phyloP scores from a whole-genome alignment of 78 protist species.

The Dictyostelium purpureum region DNA sequence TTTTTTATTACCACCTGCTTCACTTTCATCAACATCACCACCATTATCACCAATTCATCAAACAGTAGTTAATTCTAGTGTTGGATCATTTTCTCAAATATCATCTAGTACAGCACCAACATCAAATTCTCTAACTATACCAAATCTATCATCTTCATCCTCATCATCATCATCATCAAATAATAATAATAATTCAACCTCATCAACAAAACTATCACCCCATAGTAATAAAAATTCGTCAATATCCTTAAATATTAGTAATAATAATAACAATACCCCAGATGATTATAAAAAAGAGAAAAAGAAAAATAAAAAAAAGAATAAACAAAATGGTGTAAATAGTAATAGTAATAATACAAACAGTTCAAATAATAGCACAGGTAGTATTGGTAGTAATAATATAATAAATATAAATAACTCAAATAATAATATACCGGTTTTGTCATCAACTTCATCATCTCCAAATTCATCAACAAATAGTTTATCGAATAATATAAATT shows the following conservation, averaged over 20 bases:
- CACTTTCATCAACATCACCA: constrained; percentile 11
- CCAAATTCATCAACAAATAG: background rate
- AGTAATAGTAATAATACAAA: background rate
- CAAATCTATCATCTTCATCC: background rate
- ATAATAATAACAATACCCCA: background rate
- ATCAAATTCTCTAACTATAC: background rate
- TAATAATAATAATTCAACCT: background rate
- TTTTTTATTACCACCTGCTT: background rate
- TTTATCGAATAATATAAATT: background rate
- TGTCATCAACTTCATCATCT: background rate
- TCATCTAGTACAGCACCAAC: background rate
- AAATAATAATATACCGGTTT: background rate
- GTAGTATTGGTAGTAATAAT: constrained; percentile 5
- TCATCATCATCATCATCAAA: background rate
- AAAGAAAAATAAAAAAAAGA: background rate
- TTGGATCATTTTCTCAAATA: too few species aligned
- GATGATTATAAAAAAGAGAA: background rate
- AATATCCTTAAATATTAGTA: background rate
- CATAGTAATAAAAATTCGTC: background rate
- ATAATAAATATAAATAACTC: background rate
- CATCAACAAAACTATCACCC: background rate
- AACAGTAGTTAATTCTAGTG: background rate
- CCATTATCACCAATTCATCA: background rate
- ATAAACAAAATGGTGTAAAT: background rate
- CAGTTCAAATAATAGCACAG: background rate